Evolutionary conservation across 495 filamentous ascomycete species (phyloP).

Genomic region (Cercophora samala): DNA sequence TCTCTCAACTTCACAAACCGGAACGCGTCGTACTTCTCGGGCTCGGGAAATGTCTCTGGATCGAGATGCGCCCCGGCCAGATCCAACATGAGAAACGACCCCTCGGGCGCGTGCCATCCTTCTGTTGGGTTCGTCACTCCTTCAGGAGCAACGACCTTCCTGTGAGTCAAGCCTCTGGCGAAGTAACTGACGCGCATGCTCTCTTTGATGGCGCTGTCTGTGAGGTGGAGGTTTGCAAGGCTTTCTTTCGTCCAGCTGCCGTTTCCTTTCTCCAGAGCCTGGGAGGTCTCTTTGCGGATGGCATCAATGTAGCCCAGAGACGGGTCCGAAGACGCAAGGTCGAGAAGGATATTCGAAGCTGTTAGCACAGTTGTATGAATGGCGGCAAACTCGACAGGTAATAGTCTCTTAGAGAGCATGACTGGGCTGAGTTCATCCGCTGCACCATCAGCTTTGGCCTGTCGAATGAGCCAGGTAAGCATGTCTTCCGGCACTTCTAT

Average conservation of each 20-base stretch:
- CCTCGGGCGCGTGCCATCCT: conserved; percentile 36
- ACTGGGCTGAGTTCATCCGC: conserved; percentile 21
- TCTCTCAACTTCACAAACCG: conserved; percentile 33
- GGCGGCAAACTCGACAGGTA: conserved; percentile 44
- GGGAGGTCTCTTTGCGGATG: conserved; percentile 38
- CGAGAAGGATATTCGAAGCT: conserved; percentile 41
- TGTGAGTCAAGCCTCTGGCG: conserved; percentile 31
- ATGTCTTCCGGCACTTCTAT: conserved; percentile 34
- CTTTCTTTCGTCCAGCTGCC: conserved; percentile 42
- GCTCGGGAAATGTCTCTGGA: conserved; percentile 32
- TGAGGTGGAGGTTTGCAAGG: conserved; percentile 30
- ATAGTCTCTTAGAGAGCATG: conserved; percentile 35
- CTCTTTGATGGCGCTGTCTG: conserved; percentile 39
- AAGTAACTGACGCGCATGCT: conserved; percentile 36
- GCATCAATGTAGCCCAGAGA: conserved; percentile 25
- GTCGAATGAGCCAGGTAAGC: conserved; percentile 38
- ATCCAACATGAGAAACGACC: conserved; percentile 33
- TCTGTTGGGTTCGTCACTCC: conserved; percentile 35
- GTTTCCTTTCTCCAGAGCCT: conserved; percentile 28
- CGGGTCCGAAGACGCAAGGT: conserved; percentile 41
- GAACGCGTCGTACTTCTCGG: conserved; percentile 33
- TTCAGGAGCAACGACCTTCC: conserved; percentile 35
- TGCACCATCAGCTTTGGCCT: conserved; percentile 31
- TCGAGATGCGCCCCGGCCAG: conserved; percentile 34
- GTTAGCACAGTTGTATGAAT: conserved; percentile 50